Evolutionary conservation across 148 eudicot species (phyloP).

Genomic region (Chenopodium quinoa): DNA sequence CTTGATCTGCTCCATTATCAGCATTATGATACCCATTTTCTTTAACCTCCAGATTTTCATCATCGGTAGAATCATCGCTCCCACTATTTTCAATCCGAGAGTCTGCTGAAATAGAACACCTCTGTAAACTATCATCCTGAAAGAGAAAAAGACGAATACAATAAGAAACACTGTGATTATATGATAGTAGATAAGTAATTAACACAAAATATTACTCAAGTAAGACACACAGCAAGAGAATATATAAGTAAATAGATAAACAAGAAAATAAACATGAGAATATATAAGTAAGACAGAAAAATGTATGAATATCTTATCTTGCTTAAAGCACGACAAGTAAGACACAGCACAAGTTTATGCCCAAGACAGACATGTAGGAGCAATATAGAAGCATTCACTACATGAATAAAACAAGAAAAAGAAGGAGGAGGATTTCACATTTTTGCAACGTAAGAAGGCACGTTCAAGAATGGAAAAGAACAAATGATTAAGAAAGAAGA

Average conservation of each 20-base stretch:
- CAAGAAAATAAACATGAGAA: neutral
- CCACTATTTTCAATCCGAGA: constrained; percentile 79
- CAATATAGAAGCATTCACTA: neutral
- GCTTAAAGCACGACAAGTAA: neutral
- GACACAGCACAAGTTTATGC: neutral
- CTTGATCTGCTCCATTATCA: constrained; percentile 72
- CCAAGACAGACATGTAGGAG: neutral
- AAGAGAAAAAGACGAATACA: constrained; percentile 20
- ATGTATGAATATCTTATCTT: neutral
- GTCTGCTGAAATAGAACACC: constrained; percentile 92
- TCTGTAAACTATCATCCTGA: constrained; percentile 83
- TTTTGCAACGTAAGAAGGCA: neutral
- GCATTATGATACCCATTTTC: constrained; percentile 76
- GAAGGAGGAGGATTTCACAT: too few relatives aligned
- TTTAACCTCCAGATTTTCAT: constrained; percentile 55
- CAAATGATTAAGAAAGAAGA: too few relatives aligned
- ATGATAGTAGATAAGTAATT: too few relatives aligned
- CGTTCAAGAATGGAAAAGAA: neutral
- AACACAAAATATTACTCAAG: too few relatives aligned
- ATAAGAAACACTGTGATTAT: constrained; percentile 5
- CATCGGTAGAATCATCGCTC: constrained; percentile 78
- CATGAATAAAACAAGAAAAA: too few relatives aligned
- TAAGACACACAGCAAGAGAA: neutral
- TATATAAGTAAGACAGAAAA: neutral
- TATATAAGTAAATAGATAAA: neutral